phyloP scores from a whole-genome alignment of 768 basidiomycete species.

The Phylloporus scabripes region DNA sequence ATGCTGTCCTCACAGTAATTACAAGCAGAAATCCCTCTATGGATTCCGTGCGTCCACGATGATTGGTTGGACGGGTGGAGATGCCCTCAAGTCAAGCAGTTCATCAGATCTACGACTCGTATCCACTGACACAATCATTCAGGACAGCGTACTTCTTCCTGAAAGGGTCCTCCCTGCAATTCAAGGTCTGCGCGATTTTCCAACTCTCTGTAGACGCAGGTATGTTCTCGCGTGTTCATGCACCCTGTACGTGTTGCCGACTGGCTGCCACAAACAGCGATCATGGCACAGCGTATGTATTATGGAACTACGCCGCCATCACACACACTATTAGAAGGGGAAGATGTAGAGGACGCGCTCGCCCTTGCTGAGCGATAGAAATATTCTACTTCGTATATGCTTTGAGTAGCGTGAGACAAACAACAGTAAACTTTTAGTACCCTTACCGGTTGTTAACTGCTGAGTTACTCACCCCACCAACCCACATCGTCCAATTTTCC shows the following conservation, averaged over 20 bases:
- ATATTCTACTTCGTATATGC: background rate
- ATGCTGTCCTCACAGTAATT: conserved; percentile 49
- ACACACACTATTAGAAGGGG: conserved; percentile 42
- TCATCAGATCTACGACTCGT: conserved; percentile 4
- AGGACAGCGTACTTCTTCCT: conserved; percentile 81
- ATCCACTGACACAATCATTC: conserved; percentile 16
- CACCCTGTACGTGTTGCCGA: conserved; percentile 7
- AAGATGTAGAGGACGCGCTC: conserved; percentile 70
- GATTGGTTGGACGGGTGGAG: conserved; percentile 79
- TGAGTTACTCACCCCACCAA: conserved; percentile 13
- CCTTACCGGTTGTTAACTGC: conserved; percentile 11
- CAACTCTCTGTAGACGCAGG: conserved; percentile 76
- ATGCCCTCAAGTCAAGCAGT: conserved; percentile 68
- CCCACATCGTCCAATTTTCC: conserved; percentile 17
- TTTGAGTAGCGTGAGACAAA: conserved; percentile 24
- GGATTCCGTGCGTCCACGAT: conserved; percentile 82
- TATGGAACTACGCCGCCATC: conserved; percentile 70
- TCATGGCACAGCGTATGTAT: conserved; percentile 64
- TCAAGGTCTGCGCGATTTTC: conserved; percentile 79
- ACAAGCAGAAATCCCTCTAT: conserved; percentile 71
- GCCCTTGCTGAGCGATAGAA: conserved; percentile 56
- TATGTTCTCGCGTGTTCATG: conserved; percentile 32
- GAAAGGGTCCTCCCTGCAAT: conserved; percentile 67
- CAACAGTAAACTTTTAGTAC: conserved; percentile 26
- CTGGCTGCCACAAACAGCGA: conserved; percentile 41